phyloP scores from a whole-genome alignment of 2,329 filamentous ascomycete genomes.

The Stenocarpella maydis region DNA sequence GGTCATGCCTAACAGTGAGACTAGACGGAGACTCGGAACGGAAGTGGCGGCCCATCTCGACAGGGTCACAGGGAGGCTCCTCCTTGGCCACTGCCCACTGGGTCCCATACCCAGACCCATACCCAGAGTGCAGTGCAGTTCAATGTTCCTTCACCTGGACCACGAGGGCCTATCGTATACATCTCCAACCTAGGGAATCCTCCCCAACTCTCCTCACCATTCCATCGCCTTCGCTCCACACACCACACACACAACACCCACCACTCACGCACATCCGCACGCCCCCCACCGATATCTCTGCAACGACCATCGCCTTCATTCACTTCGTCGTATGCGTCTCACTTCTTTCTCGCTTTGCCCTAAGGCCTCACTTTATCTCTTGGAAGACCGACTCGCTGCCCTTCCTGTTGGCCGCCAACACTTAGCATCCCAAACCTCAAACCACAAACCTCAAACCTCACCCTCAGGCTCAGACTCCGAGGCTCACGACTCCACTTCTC shows the following conservation, averaged over 20 bases:
- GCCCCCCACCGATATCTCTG: not conserved
- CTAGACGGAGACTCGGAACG: not conserved
- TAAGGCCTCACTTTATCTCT: slow-evolving; percentile 3
- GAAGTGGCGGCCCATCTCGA: slow-evolving; percentile 16
- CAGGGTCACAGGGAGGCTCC: slow-evolving; percentile 10
- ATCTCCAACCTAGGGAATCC: not conserved
- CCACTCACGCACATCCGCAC: not conserved
- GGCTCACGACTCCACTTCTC: not conserved
- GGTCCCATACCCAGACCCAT: no score
- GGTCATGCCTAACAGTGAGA: not conserved
- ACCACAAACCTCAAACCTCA: not conserved
- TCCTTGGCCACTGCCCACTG: not conserved
- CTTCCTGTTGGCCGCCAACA: not conserved
- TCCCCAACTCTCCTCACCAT: not conserved
- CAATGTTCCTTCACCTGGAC: no score
- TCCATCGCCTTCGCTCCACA: not conserved
- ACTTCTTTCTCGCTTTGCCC: not conserved
- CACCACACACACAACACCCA: no score
- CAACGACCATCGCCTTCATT: not conserved
- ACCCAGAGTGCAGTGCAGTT: slow-evolving; percentile 7
- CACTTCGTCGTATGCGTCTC: not conserved
- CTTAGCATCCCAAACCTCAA: no score
- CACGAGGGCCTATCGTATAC: no score
- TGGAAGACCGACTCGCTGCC: not conserved
- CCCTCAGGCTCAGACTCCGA: not conserved